Base-by-base conservation (phyloP, 371 early-diverging fungal genomes). In the Syncephalis fuscata region DNA sequence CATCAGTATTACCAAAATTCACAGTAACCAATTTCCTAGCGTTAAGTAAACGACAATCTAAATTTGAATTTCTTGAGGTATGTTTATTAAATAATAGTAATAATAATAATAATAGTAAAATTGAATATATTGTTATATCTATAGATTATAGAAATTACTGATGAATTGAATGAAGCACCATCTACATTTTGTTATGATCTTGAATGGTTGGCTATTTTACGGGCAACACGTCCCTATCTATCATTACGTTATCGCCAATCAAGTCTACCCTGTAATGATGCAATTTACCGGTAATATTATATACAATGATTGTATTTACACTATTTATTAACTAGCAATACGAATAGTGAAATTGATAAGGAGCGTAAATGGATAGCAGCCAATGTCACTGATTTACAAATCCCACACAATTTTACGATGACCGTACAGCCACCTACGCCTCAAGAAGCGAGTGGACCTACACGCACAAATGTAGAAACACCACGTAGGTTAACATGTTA, bases 131-230 rank as follows among this genome's bases (percentile, higher is more conserved):
- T n/a, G n/a, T n/a, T 32, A 7, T 7, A 11, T 25, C 41, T 8
- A 2, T 58, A 76, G 66, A 60, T 84, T 32, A 45, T 84, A 17
- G 80, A 85, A 48, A 53, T 85, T 16, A 77, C 78, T 3, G 55
- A 62, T 23, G 39, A 50, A n/a, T 5, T 44, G 10, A 43, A 49
- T 25, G 58, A 48, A 9, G 51, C 54, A 0, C 20, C 48, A 1
- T 11, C 32, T 11, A 60, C 54, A 17, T 71, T 88, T 48, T 53
- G 45, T 5, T 85, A 86, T 48, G 91, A 90, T 51, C 67, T 74
- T 48, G 88, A 88, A 56, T 90, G 91, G 91, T 62, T 90, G 10
- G 77, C 89, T 3, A 82, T 90, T 45, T 65, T 78, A 25, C 59
- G 68, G 22, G 77, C 75, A 2, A 74, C 75, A 40, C 56, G 76